These are phyloP conservation scores for Citrus medica DNA, from an alignment of 345 rosid genomes.

Conservation along the genomic window DNA sequence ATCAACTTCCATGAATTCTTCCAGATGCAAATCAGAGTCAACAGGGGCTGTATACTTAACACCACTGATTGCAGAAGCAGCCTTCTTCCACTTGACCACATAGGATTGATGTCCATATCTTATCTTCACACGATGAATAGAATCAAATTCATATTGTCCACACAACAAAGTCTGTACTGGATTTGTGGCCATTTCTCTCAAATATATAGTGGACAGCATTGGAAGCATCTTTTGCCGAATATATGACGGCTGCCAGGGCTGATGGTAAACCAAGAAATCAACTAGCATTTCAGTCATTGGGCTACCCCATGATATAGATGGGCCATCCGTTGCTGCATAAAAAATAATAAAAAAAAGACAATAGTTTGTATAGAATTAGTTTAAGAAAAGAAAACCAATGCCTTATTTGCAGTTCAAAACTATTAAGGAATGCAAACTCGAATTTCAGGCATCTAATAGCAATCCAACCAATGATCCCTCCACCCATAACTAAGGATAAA, in stretches of 20 bases:
- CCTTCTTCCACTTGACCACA: conserved; percentile 80
- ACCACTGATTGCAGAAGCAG: conserved; percentile 26
- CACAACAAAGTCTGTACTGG: conserved; percentile 41
- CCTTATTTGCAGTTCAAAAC: background rate
- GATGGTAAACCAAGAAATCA: conserved; percentile 72
- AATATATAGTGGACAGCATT: conserved; percentile 76
- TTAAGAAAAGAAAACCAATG: background rate
- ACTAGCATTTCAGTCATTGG: conserved; percentile 77
- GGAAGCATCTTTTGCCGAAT: conserved; percentile 74
- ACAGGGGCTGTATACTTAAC: conserved; percentile 3
- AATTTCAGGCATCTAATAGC: background rate
- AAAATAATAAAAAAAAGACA: background rate
- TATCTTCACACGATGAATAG: conserved; percentile 62
- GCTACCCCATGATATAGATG: conserved; percentile 54
- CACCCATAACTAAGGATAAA: background rate
- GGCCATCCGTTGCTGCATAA: conserved; percentile 36
- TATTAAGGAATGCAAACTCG: background rate
- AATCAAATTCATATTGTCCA: conserved; percentile 72
- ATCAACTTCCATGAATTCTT: conserved; percentile 40
- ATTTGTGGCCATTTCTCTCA: conserved; percentile 56
- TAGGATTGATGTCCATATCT: conserved; percentile 61
- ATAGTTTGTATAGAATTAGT: background rate
- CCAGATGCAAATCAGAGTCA: conserved; percentile 32
- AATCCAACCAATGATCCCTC: background rate
- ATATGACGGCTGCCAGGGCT: conserved; percentile 69